These are phyloP conservation scores for Diaporthe amygdali DNA, from an alignment of 2,329 filamentous ascomycete genomes.

Conservation along the genomic window DNA sequence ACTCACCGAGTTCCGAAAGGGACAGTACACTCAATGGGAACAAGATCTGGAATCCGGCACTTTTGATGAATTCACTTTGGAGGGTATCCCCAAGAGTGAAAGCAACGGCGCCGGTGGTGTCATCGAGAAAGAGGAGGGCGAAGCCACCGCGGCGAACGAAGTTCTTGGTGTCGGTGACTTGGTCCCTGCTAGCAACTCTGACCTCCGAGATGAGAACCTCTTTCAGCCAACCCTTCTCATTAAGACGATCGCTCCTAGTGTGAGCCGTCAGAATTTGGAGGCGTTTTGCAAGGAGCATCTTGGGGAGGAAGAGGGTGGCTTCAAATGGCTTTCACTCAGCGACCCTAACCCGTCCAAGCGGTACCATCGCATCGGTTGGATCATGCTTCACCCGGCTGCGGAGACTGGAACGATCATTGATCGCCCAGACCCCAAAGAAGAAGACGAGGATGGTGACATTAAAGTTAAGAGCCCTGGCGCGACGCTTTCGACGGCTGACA, in stretches of 20 bases:
- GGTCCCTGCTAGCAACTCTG: slow-evolving; percentile 80
- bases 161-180: slow-evolving; percentile 92
- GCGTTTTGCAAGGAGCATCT: slow-evolving; percentile 93
- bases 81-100: slow-evolving; percentile 92
- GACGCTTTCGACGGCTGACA: slow-evolving; percentile 70
- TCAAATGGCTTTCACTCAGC: slow-evolving; percentile 94
- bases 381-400: slow-evolving; percentile 85
- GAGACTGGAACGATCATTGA: slow-evolving; percentile 71
- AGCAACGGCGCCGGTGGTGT: slow-evolving; percentile 85
- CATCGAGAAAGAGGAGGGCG: slow-evolving; percentile 93
- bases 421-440: slow-evolving; percentile 74
- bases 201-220: slow-evolving; percentile 87
- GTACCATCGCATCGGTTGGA: slow-evolving; percentile 98
- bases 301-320: slow-evolving; percentile 88
- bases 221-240: slow-evolving; percentile 92
- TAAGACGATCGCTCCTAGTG: slow-evolving; percentile 96
- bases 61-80: slow-evolving; percentile 94
- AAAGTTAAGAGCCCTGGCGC: slow-evolving; percentile 56
- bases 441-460: slow-evolving; percentile 63
- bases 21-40: slow-evolving; percentile 85
- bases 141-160: slow-evolving; percentile 89
- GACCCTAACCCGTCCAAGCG: slow-evolving; percentile 97
- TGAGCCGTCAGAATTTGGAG: slow-evolving; percentile 91
- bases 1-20: slow-evolving; percentile 79
- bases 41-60: slow-evolving; percentile 81